A percentile compares a stretch with the other conserved stretches of the same genome.
These are phyloP conservation scores for Macaranga tanarius DNA, from an alignment of 441 rosid genomes.

Conservation along the genomic window DNA sequence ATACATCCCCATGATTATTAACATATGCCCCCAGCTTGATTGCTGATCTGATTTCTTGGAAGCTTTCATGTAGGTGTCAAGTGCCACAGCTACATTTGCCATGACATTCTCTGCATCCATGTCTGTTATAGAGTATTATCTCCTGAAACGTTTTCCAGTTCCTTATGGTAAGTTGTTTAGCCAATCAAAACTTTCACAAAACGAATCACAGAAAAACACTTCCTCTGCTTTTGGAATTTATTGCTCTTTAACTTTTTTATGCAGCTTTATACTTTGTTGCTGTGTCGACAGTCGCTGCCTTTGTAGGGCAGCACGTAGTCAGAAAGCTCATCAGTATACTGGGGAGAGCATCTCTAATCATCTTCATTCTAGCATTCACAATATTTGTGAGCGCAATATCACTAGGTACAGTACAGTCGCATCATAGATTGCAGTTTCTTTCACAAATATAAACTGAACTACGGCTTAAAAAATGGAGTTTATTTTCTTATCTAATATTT, in stretches of 20 bases:
- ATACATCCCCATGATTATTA: too few relatives aligned
- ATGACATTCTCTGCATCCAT: slow-evolving; percentile 62
- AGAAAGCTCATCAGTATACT: slow-evolving; percentile 41
- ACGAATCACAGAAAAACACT: background rate
- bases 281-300: slow-evolving; percentile 51
- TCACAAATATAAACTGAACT: background rate
- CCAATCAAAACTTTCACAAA: background rate
- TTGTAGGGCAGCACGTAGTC: slow-evolving; percentile 52
- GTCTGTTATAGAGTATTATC: slow-evolving; percentile 54
- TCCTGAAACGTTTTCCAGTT: slow-evolving; percentile 54
- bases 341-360: slow-evolving; percentile 58
- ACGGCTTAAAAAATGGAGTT: slow-evolving; percentile 4
- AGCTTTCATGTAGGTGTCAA: slow-evolving; percentile 40
- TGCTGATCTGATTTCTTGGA: slow-evolving; percentile 1
- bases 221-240: background rate
- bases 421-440: background rate
- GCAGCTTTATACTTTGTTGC: slow-evolving; percentile 48
- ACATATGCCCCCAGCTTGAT: background rate
- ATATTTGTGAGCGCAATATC: slow-evolving; percentile 59
- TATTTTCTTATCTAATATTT: background rate
- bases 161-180: slow-evolving; percentile 36
- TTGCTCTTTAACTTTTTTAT: background rate
- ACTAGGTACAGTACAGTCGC: slow-evolving; percentile 43
- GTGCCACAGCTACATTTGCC: slow-evolving; percentile 57
- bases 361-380: slow-evolving; percentile 58